A percentile compares a stretch with the other conserved stretches of the same genome.
Evolutionary conservation across 176 grass and related monocot genomes (phyloP).

Genomic region (Raddia distichophylla): DNA sequence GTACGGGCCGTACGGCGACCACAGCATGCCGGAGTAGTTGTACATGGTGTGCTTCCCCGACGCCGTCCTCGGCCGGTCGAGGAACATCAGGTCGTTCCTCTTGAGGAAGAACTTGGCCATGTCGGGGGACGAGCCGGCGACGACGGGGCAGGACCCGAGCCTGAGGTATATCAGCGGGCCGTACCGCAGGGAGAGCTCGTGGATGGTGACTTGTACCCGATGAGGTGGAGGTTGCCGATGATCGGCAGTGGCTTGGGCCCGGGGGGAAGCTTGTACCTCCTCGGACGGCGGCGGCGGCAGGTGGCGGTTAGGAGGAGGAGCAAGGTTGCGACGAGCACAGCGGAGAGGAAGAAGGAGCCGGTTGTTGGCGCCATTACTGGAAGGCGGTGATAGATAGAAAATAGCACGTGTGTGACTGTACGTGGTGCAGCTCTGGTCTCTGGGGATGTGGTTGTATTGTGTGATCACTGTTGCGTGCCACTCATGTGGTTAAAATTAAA

Average conservation of each 20-base stretch:
- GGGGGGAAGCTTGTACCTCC: neutral
- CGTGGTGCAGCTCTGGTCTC: no score
- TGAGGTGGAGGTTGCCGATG: constrained; percentile 71
- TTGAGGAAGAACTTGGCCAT: no score
- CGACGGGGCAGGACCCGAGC: constrained; percentile 61
- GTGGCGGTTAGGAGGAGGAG: no score
- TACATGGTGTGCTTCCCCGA: constrained; percentile 69
- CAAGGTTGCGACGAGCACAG: no score
- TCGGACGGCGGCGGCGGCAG: neutral
- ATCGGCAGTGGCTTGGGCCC: neutral
- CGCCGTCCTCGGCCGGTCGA: constrained; percentile 57
- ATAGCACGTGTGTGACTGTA: no score
- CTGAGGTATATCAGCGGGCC: constrained; percentile 58
- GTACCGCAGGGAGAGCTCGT: constrained; percentile 56
- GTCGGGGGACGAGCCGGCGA: constrained; percentile 47
- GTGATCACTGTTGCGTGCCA: no score
- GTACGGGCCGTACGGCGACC: constrained; percentile 70
- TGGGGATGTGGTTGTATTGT: no score
- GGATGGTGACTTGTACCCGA: constrained; percentile 69
- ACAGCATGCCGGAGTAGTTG: constrained; percentile 74
- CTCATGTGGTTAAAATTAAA: no score
- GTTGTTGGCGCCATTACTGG: no score
- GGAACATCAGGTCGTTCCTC: constrained; percentile 62
- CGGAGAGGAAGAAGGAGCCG: no score
- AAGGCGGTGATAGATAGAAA: no score